phyloP scores from a whole-genome alignment of 225 moss, liverwort and hornwort genomes.

The Anthoceros angustus region DNA sequence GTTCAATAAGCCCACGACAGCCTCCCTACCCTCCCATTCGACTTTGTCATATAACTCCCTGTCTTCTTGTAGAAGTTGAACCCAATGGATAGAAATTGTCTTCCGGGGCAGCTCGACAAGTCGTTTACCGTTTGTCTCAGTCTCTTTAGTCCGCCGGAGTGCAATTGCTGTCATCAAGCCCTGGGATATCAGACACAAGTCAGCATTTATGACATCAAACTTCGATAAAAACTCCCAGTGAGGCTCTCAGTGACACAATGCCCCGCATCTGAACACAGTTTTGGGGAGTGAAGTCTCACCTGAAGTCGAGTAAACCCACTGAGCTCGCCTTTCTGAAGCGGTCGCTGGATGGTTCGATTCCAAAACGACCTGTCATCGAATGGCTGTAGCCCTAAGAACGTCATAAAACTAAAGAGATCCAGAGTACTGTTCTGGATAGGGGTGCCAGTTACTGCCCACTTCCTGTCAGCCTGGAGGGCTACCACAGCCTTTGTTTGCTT shows the following conservation, averaged over 20 bases:
- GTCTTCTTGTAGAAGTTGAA: conserved; percentile 33
- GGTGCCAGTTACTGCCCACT: conserved; percentile 47
- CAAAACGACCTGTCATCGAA: conserved; percentile 33
- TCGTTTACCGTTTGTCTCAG: conserved; percentile 32
- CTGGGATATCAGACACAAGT: conserved; percentile 8
- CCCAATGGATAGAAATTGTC: conserved; percentile 23
- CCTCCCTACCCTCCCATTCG: conserved; percentile 33
- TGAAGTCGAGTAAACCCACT: conserved; percentile 40
- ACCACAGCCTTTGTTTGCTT: conserved; percentile 35
- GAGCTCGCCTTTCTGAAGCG: conserved; percentile 27
- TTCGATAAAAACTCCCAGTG: not conserved
- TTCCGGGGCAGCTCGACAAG: conserved; percentile 42
- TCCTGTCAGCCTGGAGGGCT: conserved; percentile 34
- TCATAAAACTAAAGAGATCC: conserved; percentile 40
- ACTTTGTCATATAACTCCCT: conserved; percentile 45
- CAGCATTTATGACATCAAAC: not conserved
- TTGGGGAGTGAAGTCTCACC: conserved; percentile 11
- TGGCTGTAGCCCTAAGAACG: conserved; percentile 35
- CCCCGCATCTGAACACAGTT: too few species aligned
- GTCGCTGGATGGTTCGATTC: conserved; percentile 39
- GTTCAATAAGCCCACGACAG: conserved; percentile 25
- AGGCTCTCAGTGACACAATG: not conserved
- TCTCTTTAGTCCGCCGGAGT: conserved; percentile 39
- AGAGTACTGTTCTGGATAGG: conserved; percentile 36
- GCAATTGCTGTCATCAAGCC: conserved; percentile 39